These are phyloP conservation scores for Glebionis coronaria DNA, from an alignment of 129 eudicot genomes.

Conservation along the genomic window DNA sequence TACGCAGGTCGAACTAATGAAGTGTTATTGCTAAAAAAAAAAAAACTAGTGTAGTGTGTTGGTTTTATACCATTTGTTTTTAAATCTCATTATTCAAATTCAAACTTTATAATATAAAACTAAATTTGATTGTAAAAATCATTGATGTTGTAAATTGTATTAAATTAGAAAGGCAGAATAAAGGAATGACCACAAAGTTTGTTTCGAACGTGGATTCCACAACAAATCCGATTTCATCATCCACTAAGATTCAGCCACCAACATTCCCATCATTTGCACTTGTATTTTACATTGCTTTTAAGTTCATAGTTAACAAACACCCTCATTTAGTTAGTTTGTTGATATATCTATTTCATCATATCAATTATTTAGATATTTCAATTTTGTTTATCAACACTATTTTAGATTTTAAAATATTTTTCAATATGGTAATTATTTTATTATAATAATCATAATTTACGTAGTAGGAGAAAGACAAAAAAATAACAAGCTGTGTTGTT, in stretches of 20 bases:
- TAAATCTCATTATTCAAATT: not conserved
- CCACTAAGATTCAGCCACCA: conserved; percentile 22
- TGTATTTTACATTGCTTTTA: conserved; percentile 23
- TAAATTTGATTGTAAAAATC: too few relatives aligned
- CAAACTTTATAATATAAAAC: too few relatives aligned
- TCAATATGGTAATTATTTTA: not conserved
- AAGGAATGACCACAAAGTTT: conserved; percentile 1
- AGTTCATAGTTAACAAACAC: conserved; percentile 30
- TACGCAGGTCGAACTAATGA: too few relatives aligned
- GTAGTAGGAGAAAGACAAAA: too few relatives aligned
- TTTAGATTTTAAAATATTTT: not conserved
- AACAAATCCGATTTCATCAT: conserved; percentile 22
- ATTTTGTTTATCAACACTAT: not conserved
- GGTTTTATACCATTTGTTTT: too few relatives aligned
- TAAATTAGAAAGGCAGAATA: not conserved
- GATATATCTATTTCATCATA: conserved; percentile 16
- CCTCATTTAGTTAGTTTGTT: conserved; percentile 20
- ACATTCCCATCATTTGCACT: conserved; percentile 20
- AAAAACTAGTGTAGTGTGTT: too few relatives aligned
- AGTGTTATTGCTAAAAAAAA: too few relatives aligned
- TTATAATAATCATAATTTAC: too few relatives aligned
- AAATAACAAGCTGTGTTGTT: too few relatives aligned
- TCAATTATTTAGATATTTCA: not conserved
- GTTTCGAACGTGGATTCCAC: conserved; percentile 34
- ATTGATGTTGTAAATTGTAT: too few relatives aligned